These are phyloP conservation scores for Iris pallida DNA, from an alignment of 116 monocot species.

Conservation along the genomic window DNA sequence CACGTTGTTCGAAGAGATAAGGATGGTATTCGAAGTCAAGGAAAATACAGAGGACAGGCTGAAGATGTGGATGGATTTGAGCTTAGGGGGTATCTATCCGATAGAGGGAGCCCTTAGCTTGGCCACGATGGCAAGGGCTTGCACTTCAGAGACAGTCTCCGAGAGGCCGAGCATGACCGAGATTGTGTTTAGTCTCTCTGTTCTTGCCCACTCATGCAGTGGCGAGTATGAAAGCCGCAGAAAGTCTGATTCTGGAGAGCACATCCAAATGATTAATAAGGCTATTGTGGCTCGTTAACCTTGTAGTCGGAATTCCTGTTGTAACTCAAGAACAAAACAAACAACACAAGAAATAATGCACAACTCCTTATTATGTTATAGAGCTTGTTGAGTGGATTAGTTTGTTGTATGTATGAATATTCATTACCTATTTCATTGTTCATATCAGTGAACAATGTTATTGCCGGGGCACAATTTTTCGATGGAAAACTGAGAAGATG, in stretches of 20 bases:
- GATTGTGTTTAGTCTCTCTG: constrained; percentile 33
- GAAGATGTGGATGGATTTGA: constrained; percentile 35
- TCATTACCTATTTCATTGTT: too few species aligned
- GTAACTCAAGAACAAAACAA: too few species aligned
- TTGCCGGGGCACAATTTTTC: too few species aligned
- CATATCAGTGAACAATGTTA: too few species aligned
- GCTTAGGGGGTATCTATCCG: constrained; percentile 14
- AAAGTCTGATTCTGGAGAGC: constrained; percentile 13
- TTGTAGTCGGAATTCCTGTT: too few species aligned
- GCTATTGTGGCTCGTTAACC: constrained; percentile 21
- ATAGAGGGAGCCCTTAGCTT: constrained; percentile 26
- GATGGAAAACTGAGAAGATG: too few species aligned
- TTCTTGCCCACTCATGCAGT: constrained; percentile 23
- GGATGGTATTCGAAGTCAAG: constrained; percentile 19
- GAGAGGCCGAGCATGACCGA: constrained; percentile 33
- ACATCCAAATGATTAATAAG: constrained; percentile 3
- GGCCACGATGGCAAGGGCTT: constrained; percentile 33
- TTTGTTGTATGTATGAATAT: too few species aligned
- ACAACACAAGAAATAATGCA: too few species aligned
- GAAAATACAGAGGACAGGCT: constrained; percentile 23
- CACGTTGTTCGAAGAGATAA: constrained; percentile 22
- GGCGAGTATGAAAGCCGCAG: constrained; percentile 11
- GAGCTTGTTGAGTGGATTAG: too few species aligned
- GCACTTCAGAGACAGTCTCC: constrained; percentile 20
- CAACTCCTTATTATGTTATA: too few species aligned